A percentile compares a stretch with the other conserved stretches of the same genome.
Evolutionary conservation across 768 basidiomycete genomes (phyloP).

Genomic region (Mycena rosella): DNA sequence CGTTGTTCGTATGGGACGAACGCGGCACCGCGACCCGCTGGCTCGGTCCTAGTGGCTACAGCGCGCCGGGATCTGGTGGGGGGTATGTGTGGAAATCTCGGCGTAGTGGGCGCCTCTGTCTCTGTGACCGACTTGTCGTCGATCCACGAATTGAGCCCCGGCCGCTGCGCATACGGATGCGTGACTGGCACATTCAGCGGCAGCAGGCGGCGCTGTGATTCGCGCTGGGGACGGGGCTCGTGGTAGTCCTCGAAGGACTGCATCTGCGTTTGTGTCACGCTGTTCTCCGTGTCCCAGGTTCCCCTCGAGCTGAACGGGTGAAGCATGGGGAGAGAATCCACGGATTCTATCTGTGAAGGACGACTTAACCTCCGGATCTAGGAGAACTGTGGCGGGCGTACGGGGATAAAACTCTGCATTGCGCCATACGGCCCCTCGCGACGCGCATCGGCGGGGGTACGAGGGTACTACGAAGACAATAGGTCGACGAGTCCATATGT

Average conservation of each 20-base stretch:
- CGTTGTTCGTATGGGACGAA: no score
- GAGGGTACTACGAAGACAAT: conserved; percentile 15
- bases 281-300: no score
- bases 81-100: no score
- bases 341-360: conserved; percentile 23
- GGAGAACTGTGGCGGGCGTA: background rate
- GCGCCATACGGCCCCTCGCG: conserved; percentile 13
- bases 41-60: no score
- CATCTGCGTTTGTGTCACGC: background rate
- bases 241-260: conserved; percentile 5
- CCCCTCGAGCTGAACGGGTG: conserved; percentile 12
- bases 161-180: conserved; percentile 17
- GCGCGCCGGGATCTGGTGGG: no score
- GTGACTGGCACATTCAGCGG: no score
- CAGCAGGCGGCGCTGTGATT: conserved; percentile 12
- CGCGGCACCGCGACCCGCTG: no score
- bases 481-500: no score
- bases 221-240: conserved; percentile 1
- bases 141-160: conserved; percentile 3
- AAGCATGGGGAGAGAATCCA: conserved; percentile 16
- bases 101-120: background rate
- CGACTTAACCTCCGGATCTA: background rate
- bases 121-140: conserved; percentile 25
- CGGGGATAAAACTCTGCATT: conserved; percentile 18
- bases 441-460: background rate